A percentile compares a stretch with the other conserved stretches of the same genome.
phyloP scores from a whole-genome alignment of 2,329 filamentous ascomycete species.

The Fusarium clavum region DNA sequence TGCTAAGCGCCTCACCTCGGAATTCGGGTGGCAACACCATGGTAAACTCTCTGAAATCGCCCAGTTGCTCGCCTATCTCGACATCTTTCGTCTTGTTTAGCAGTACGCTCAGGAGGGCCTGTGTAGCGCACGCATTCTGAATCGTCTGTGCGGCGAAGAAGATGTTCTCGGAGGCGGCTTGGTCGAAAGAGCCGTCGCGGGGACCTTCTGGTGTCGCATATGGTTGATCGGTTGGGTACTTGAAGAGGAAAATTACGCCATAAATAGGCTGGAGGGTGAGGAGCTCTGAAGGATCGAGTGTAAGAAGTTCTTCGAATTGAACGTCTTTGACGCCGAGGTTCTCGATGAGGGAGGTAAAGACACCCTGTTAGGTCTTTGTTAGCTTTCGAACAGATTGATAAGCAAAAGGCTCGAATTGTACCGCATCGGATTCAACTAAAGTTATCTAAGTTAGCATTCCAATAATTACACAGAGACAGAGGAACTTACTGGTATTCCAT shows the following conservation, averaged over 20 bases:
- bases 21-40: constrained; percentile 82
- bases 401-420: constrained; percentile 68
- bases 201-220: constrained; percentile 72
- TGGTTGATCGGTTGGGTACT: constrained; percentile 80
- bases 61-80: constrained; percentile 76
- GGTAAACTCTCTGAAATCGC: constrained; percentile 89
- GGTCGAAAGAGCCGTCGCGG: constrained; percentile 84
- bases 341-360: constrained; percentile 97
- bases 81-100: constrained; percentile 82
- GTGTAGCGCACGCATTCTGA: constrained; percentile 97
- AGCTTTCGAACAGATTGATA: not conserved
- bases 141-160: constrained; percentile 99
- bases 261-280: constrained; percentile 81
- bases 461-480: not conserved
- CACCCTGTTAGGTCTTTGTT: constrained; percentile 68
- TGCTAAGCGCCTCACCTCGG: constrained; percentile 70
- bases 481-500: constrained; percentile 85
- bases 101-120: constrained; percentile 90
- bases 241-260: constrained; percentile 99
- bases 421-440: constrained; percentile 90
- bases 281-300: constrained; percentile 82
- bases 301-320: constrained; percentile 96
- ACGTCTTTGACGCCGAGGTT: constrained; percentile 90
- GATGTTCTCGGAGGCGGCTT: constrained; percentile 76
- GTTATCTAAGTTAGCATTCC: constrained; percentile 13